phyloP scores from a whole-genome alignment of 1,284 basidiomycete genomes.

The Mycosarcoma mackinlayi region DNA sequence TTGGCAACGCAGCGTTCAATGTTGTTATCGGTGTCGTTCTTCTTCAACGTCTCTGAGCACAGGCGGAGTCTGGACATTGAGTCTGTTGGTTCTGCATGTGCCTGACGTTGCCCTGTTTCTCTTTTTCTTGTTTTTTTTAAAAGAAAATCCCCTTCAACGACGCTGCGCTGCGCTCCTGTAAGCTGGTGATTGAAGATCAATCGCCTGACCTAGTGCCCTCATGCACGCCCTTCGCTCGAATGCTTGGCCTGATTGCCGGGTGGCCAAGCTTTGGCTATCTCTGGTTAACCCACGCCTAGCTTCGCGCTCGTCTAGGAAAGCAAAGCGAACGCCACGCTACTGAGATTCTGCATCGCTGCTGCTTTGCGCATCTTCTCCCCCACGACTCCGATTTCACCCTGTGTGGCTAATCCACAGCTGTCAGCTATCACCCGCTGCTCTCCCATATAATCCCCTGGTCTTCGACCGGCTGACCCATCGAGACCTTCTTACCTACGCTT shows the following conservation, averaged over 20 bases:
- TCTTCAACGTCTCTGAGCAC: no score
- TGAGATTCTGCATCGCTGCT: background rate
- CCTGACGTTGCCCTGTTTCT: background rate
- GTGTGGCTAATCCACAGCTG: background rate
- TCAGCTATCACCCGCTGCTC: background rate
- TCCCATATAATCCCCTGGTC: background rate
- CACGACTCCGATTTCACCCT: no score
- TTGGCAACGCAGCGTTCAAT: no score
- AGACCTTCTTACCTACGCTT: background rate
- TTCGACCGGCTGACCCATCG: no score
- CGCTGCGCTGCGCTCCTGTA: background rate
- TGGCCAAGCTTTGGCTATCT: background rate
- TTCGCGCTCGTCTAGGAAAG: no score
- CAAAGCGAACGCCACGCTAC: no score
- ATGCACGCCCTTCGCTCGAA: background rate
- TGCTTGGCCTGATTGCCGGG: background rate
- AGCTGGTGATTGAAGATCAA: no score
- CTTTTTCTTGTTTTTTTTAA: background rate
- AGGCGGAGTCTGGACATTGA: conserved; percentile 3
- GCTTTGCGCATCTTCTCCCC: background rate
- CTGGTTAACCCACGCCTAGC: background rate
- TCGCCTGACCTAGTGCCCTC: no score
- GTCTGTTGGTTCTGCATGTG: background rate
- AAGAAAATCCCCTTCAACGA: background rate
- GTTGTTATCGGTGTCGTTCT: no score